Conservation (phyloP, 805 yeast genomes). For the Sugiyamaella boreocaroliniensis region DNA sequence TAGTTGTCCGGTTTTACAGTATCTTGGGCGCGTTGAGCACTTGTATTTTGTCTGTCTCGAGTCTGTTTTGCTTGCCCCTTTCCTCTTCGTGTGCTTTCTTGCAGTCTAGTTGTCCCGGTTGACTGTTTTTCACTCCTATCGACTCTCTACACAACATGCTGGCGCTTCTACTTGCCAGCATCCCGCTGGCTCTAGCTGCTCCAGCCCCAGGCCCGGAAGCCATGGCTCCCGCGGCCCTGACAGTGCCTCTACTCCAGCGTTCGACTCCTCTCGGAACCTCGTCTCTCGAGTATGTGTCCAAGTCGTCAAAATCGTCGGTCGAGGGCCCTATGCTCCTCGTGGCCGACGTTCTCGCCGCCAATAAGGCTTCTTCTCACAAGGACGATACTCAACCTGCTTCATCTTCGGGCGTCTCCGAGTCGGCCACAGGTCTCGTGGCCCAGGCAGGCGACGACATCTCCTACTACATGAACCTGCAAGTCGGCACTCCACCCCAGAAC, state of each 20-base stretch:
- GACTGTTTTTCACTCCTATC: background rate
- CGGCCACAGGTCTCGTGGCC: slow-evolving; percentile 16
- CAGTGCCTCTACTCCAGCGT: background rate
- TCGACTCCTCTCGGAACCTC: slow-evolving; percentile 2
- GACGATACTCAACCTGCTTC: background rate
- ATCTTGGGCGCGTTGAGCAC: too few relatives aligned
- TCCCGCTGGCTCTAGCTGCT: background rate
- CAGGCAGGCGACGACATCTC: slow-evolving; percentile 26
- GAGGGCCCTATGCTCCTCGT: slow-evolving; percentile 11
- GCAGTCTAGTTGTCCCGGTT: too few relatives aligned
- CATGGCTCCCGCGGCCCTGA: background rate
- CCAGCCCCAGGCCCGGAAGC: background rate
- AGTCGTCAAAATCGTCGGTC: background rate
- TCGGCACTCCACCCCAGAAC: slow-evolving; percentile 26
- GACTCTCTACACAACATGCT: background rate
- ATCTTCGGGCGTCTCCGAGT: background rate
- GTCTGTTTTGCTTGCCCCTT: too few relatives aligned
- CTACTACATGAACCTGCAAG: slow-evolving; percentile 21
- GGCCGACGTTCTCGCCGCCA: slow-evolving; percentile 11
- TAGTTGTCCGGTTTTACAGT: too few relatives aligned
- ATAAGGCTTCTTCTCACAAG: background rate
- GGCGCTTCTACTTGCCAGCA: background rate
- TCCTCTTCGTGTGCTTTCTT: too few relatives aligned
- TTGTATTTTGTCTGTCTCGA: too few relatives aligned
- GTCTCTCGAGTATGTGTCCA: background rate